Conservation (phyloP, 2,329 filamentous ascomycete genomes). For the Mariannaea elegans region DNA sequence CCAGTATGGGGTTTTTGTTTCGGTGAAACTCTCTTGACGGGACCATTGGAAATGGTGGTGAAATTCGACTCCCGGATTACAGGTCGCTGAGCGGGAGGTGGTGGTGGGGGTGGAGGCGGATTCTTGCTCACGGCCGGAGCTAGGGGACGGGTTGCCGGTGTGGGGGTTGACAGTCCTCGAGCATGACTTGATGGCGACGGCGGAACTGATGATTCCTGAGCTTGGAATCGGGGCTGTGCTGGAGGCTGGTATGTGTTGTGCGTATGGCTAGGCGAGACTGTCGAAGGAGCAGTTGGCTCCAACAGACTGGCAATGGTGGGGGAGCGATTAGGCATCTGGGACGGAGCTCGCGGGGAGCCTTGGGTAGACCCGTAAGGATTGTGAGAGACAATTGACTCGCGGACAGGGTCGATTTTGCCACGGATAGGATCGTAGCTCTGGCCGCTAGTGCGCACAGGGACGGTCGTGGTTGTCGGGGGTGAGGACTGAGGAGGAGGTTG, state of each 20-base stretch:
- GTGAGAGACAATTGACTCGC: constrained; percentile 67
- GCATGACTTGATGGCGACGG: constrained; percentile 54
- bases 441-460: constrained; percentile 71
- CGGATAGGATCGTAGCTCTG: constrained; percentile 92
- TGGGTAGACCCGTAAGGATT: constrained; percentile 56
- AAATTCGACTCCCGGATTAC: constrained; percentile 52
- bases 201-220: constrained; percentile 51
- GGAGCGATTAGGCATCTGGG: constrained; percentile 60
- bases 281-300: constrained; percentile 58
- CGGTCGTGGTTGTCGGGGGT: constrained; percentile 53
- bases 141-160: constrained; percentile 44
- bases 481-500: constrained; percentile 33
- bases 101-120: constrained; percentile 47
- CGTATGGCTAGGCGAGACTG: constrained; percentile 42
- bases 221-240: constrained; percentile 43
- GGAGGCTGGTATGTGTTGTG: constrained; percentile 39
- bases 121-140: constrained; percentile 51
- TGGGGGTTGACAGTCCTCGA: constrained; percentile 44
- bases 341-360: constrained; percentile 58
- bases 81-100: constrained; percentile 44
- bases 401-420: constrained; percentile 73
- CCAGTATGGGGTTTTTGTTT: constrained; percentile 56
- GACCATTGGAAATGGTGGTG: constrained; percentile 51
- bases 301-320: constrained; percentile 93
- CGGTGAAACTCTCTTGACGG: constrained; percentile 57